Evolutionary conservation across 352 stramenopile species (phyloP), one percentile per base, ranked within the genome.

Genomic region (Pythium rhizo-oryzae): DNA sequence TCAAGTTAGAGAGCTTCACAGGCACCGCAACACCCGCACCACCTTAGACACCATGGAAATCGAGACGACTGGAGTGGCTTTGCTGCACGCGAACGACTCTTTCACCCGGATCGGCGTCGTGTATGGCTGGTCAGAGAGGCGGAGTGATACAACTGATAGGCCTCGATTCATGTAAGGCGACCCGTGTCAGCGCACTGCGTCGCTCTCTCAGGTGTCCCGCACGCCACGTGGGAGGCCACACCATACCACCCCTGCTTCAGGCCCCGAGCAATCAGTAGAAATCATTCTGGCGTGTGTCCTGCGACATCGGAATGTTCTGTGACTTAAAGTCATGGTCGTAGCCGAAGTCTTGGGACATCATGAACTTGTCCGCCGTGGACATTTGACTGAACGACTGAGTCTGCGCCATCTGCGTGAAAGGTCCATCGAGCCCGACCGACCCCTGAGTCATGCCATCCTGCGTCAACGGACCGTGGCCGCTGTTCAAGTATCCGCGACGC

Each of bases 381-480:
- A 91, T 72, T 69, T 96, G 88, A 60, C 86, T 94, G 67, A 96
- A 96, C 25, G 85, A 90, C 70, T 96, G 88, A 19, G 88, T 93
- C 67, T 93, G 84, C 1, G 79, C 85, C 50, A 70, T 65, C 60
- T 96, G 88, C 51, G 88, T 96, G 71, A 96, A 96, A 11, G 86
- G 87, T 8, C 79, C 81, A 28, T 92, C 86, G 52, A 93, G 54
- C 24, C 75, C 83, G 21, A 87, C 64, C 8, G 79, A 87, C 0
- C 71, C 80, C 61, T 90, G 80, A 5, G 82, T 89, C 75, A 95
- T 75, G 15, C 82, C 82, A 30, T 93, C 83, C 65, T 96, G 88
- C 21, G 88, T 94, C 58, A 94, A 67, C 4, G 88, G 85, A 8
- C 84, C 86, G 59, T 89, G 81, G 43, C 70, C 74, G 21, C 76